phyloP scores from a whole-genome alignment of 352 stramenopile species.

The Pythium sp. region DNA sequence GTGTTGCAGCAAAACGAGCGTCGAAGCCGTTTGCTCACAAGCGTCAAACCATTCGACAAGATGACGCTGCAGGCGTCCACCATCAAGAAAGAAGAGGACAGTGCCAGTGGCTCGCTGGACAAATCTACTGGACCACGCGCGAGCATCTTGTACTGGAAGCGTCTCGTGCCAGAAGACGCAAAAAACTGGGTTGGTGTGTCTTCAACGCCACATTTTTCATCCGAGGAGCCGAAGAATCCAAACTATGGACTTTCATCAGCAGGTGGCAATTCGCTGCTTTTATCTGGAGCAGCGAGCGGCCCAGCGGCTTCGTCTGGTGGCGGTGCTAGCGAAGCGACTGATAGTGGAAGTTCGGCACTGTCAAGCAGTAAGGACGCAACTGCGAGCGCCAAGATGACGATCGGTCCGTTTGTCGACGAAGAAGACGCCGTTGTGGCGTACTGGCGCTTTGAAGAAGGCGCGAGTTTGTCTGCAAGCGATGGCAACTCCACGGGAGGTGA shows the following conservation, averaged over 20 bases:
- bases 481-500: slow-evolving; percentile 17
- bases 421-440: slow-evolving; percentile 83
- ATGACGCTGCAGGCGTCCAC: slow-evolving; percentile 21
- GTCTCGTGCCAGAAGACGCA: slow-evolving; percentile 59
- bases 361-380: not conserved
- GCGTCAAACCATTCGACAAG: slow-evolving; percentile 45
- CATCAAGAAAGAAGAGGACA: slow-evolving; percentile 1
- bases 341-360: not conserved
- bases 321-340: not conserved
- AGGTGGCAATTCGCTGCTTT: not conserved
- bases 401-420: slow-evolving; percentile 82
- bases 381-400: slow-evolving; percentile 46
- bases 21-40: slow-evolving; percentile 60
- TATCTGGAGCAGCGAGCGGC: not conserved
- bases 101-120: not conserved
- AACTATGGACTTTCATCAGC: slow-evolving; percentile 47
- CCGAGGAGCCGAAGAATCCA: slow-evolving; percentile 52
- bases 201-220: slow-evolving; percentile 39
- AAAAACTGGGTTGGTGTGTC: slow-evolving; percentile 58
- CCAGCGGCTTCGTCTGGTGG: not conserved
- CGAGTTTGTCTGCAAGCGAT: slow-evolving; percentile 13
- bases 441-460: slow-evolving; percentile 84
- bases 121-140: slow-evolving; percentile 19
- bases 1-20: slow-evolving; percentile 51
- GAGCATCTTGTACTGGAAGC: slow-evolving; percentile 60